Evolutionary conservation across 2,329 filamentous ascomycete genomes (phyloP).

Genomic region (Triangularia setosa): DNA sequence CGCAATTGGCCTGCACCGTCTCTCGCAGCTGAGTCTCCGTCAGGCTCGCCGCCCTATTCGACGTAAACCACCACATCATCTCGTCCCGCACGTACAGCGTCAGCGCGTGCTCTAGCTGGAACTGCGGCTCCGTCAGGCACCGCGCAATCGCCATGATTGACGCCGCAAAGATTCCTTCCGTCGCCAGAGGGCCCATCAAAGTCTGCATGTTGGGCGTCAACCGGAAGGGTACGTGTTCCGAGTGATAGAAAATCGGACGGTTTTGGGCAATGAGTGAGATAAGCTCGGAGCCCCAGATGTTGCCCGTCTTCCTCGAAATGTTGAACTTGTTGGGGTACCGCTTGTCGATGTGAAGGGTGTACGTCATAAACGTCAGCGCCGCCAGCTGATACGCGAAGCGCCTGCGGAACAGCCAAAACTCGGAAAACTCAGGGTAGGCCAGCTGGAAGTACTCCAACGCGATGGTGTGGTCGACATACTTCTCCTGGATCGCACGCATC

Average conservation of each 20-base stretch:
- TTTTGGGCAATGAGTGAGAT: constrained; percentile 82
- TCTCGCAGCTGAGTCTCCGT: constrained; percentile 65
- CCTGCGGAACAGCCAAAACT: constrained; percentile 98
- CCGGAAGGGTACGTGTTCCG: constrained; percentile 93
- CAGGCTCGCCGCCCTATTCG: constrained; percentile 54
- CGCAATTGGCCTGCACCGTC: constrained; percentile 65
- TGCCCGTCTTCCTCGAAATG: constrained; percentile 81
- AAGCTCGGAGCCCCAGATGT: constrained; percentile 93
- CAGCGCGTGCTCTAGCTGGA: constrained; percentile 91
- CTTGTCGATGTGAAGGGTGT: constrained; percentile 94
- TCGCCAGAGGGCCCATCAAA: constrained; percentile 91
- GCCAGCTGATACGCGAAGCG: constrained; percentile 97
- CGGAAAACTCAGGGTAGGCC: constrained; percentile 81
- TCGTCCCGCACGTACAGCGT: constrained; percentile 95
- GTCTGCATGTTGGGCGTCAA: constrained; percentile 94
- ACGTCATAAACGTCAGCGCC: constrained; percentile 95
- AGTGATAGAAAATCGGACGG: constrained; percentile 90
- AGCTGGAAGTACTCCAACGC: constrained; percentile 85
- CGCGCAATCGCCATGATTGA: constrained; percentile 95
- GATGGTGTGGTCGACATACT: constrained; percentile 80
- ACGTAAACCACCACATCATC: constrained; percentile 90
- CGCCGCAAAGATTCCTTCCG: constrained; percentile 93
- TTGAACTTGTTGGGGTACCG: constrained; percentile 94
- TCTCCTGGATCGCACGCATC: constrained; percentile 90
- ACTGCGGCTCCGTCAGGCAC: constrained; percentile 82